phyloP scores from a whole-genome alignment of 441 rosid species.

The Populus hybrid region DNA sequence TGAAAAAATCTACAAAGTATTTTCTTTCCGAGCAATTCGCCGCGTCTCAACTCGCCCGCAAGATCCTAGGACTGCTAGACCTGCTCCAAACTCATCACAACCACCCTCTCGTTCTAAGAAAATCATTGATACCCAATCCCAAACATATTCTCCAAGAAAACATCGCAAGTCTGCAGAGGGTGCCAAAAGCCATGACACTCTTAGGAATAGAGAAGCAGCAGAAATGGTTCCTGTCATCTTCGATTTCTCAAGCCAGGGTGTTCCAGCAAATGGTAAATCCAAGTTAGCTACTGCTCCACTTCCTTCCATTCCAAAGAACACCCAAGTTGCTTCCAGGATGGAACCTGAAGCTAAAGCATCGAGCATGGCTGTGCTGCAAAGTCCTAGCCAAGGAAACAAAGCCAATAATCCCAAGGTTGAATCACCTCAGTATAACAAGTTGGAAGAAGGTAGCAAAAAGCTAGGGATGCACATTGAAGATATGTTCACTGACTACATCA shows the following conservation, averaged over 20 bases:
- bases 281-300: not conserved
- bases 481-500: conserved; percentile 41
- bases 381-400: not conserved
- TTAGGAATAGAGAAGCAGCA: not conserved
- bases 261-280: not conserved
- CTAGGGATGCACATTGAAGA: conserved; percentile 25
- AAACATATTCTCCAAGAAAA: not conserved
- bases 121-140: not conserved
- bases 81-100: conserved; percentile 4
- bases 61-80: not conserved
- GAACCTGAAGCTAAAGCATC: not conserved
- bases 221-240: conserved; percentile 8
- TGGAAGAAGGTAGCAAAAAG: conserved; percentile 9
- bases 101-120: not conserved
- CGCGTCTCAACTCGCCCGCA: conserved; percentile 13
- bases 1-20: conserved; percentile 29
- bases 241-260: conserved; percentile 7
- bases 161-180: not conserved
- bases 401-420: not conserved
- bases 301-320: not conserved
- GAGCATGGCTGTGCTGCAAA: not conserved
- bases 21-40: conserved; percentile 23
- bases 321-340: conserved; percentile 1
- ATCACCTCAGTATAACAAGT: not conserved
- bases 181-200: not conserved